Evolutionary conservation across 768 basidiomycete genomes (phyloP).

Genomic region (Xanthoconium purpureum): DNA sequence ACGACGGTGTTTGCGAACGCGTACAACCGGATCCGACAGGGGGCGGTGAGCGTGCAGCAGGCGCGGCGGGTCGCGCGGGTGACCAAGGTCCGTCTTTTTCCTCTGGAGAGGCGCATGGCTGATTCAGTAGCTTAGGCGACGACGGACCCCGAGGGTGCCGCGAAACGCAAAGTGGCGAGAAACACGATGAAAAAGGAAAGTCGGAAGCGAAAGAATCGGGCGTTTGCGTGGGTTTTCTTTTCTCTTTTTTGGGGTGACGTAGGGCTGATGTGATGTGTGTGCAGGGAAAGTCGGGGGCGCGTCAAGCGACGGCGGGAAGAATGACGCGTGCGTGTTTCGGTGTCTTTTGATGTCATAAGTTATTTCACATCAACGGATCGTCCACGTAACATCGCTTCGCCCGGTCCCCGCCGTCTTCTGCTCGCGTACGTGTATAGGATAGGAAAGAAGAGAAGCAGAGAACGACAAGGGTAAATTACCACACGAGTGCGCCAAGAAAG

Average conservation of each 20-base stretch:
- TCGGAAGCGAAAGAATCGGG: conserved; percentile 68
- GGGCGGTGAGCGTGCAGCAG: conserved; percentile 59
- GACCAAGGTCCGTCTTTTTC: conserved; percentile 37
- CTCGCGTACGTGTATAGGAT: not conserved
- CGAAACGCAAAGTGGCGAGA: conserved; percentile 68
- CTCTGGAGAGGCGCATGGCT: too few species aligned
- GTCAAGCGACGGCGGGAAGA: conserved; percentile 43
- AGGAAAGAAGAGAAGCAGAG: too few species aligned
- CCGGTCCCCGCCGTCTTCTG: too few species aligned
- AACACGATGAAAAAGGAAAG: conserved; percentile 82
- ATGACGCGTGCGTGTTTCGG: not conserved
- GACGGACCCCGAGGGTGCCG: conserved; percentile 71
- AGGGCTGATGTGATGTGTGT: not conserved
- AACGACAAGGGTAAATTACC: too few species aligned
- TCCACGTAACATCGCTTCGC: too few species aligned
- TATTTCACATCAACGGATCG: too few species aligned
- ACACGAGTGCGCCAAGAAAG: too few species aligned
- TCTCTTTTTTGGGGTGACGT: too few species aligned
- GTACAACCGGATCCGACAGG: conserved; percentile 80
- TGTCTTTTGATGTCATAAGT: too few species aligned
- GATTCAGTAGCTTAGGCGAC: conserved; percentile 42
- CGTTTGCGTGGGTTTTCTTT: conserved; percentile 51
- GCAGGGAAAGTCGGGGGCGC: conserved; percentile 49
- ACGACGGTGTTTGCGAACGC: conserved; percentile 75
- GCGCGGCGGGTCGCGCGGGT: conserved; percentile 66